Evolutionary conservation across 306 rosid genomes (phyloP).

Genomic region (Castanea crenata): DNA sequence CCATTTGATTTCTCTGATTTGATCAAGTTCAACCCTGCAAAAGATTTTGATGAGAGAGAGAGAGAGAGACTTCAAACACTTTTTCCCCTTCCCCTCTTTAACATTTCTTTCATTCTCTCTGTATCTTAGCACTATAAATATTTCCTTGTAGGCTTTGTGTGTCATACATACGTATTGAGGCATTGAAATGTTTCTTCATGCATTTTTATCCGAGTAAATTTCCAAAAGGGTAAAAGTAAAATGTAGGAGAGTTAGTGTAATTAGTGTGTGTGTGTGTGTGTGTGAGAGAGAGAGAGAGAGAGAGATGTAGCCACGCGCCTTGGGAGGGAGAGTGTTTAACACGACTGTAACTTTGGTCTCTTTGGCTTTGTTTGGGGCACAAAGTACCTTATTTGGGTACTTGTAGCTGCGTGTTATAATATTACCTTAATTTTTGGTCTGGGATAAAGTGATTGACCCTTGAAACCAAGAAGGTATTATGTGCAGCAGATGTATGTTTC

Average conservation of each 20-base stretch:
- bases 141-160: background rate
- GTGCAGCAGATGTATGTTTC: too few species aligned
- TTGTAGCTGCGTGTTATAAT: background rate
- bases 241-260: background rate
- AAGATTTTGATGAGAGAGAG: background rate
- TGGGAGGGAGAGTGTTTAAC: too few species aligned
- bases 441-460: background rate
- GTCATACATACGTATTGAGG: background rate
- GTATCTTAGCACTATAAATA: background rate
- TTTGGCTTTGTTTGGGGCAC: background rate
- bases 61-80: background rate
- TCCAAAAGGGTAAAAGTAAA: background rate
- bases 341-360: background rate
- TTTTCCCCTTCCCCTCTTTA: background rate
- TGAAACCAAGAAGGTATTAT: too few species aligned
- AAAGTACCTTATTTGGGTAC: background rate
- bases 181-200: background rate
- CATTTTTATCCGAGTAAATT: constrained; percentile 3
- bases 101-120: background rate
- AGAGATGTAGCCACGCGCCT: background rate
- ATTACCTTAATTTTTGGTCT: background rate
- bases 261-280: too few species aligned
- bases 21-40: constrained; percentile 22
- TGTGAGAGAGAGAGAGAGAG: background rate
- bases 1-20: constrained; percentile 26